Percentiles rank a stretch among this genome's conserved stretches.
Evolutionary conservation across 768 basidiomycete species (phyloP).

Genomic region (Zangia roseola): DNA sequence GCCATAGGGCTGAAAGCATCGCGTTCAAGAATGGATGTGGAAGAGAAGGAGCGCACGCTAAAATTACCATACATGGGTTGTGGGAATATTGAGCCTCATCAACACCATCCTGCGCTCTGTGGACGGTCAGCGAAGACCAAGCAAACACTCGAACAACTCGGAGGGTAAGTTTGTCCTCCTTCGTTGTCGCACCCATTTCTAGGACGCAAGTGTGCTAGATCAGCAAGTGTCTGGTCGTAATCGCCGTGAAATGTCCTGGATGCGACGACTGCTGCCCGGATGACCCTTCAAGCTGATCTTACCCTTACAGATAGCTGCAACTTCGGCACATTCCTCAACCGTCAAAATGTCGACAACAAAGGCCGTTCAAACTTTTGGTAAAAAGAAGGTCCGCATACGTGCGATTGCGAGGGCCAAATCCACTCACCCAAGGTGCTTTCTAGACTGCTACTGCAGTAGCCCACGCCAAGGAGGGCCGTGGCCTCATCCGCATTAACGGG

Average conservation of each 20-base stretch:
- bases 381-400: conserved; percentile 84
- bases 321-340: conserved; percentile 20
- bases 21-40: background rate
- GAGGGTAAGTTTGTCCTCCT: conserved; percentile 38
- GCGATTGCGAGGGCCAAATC: background rate
- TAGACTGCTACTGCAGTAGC: conserved; percentile 98
- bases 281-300: conserved; percentile 31
- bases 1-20: conserved; percentile 22
- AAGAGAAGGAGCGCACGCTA: background rate
- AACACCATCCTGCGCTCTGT: background rate
- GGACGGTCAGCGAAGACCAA: conserved; percentile 7
- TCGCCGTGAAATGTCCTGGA: conserved; percentile 40
- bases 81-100: conserved; percentile 20
- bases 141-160: conserved; percentile 30
- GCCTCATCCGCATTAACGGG: conserved; percentile 95
- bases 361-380: conserved; percentile 99
- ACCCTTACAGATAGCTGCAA: conserved; percentile 19
- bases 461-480: conserved; percentile 93
- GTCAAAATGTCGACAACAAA: conserved; percentile 70
- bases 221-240: conserved; percentile 1
- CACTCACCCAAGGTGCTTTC: conserved; percentile 7
- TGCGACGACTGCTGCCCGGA: conserved; percentile 34
- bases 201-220: background rate
- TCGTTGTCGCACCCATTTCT: background rate
- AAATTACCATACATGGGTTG: conserved; percentile 22